phyloP scores from a whole-genome alignment of 2,329 filamentous ascomycete species.

The Ascosphaera aggregata region DNA sequence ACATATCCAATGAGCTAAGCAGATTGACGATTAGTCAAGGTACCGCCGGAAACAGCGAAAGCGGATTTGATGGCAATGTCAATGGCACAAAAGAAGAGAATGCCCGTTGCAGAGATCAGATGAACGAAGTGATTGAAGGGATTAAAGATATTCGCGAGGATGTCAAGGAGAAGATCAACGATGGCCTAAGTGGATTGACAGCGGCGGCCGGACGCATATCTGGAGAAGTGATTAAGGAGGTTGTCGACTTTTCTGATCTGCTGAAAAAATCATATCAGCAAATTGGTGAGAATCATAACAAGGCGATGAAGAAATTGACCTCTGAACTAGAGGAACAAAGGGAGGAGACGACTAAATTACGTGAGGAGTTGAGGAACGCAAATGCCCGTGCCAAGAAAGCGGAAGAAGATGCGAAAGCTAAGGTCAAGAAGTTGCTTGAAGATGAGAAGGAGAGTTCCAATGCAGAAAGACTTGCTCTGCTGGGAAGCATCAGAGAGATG shows the following conservation, averaged over 20 bases:
- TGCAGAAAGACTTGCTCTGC: conserved; percentile 47
- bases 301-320: conserved; percentile 59
- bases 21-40: conserved; percentile 46
- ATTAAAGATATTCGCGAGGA: conserved; percentile 76
- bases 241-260: conserved; percentile 59
- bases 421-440: conserved; percentile 44
- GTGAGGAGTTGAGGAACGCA: conserved; percentile 46
- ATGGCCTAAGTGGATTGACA: conserved; percentile 64
- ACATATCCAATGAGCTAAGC: conserved; percentile 51
- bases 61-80: conserved; percentile 43
- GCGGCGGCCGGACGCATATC: conserved; percentile 71
- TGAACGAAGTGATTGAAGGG: conserved; percentile 79
- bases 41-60: conserved; percentile 45
- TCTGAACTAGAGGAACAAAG: conserved; percentile 55
- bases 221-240: conserved; percentile 65
- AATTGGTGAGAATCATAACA: conserved; percentile 68
- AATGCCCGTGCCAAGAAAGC: conserved; percentile 44
- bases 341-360: conserved; percentile 48
- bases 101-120: conserved; percentile 44
- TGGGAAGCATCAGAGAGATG: conserved; percentile 55
- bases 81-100: conserved; percentile 33
- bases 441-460: conserved; percentile 54
- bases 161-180: conserved; percentile 65
- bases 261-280: conserved; percentile 66
- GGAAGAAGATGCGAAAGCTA: conserved; percentile 40